Evolutionary conservation across 176 grass and related monocot species (phyloP).

Genomic region (Otatea glauca): DNA sequence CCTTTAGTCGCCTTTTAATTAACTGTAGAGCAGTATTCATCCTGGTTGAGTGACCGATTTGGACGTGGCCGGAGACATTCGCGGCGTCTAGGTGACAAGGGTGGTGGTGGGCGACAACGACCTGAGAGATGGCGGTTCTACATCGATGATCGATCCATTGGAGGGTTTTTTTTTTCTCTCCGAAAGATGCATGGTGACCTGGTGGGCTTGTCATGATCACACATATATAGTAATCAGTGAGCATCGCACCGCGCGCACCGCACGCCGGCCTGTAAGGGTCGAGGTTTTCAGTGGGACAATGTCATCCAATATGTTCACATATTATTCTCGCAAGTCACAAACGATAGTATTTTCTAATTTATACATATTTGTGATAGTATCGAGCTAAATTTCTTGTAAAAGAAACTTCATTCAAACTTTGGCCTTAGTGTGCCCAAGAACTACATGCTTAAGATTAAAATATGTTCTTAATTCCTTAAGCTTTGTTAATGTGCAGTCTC

Average conservation of each 20-base stretch:
- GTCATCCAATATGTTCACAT: too few relatives aligned
- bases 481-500: background rate
- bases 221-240: too few relatives aligned
- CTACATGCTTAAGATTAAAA: background rate
- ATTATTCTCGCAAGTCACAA: too few relatives aligned
- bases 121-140: background rate
- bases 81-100: background rate
- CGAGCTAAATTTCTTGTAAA: too few relatives aligned
- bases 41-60: constrained; percentile 40
- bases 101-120: constrained; percentile 43
- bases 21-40: background rate
- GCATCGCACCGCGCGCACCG: too few relatives aligned
- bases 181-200: background rate
- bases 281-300: too few relatives aligned
- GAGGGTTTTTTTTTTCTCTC: background rate
- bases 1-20: constrained; percentile 22
- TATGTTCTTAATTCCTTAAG: background rate
- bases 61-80: constrained; percentile 46
- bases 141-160: background rate
- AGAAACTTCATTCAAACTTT: too few relatives aligned
- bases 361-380: too few relatives aligned
- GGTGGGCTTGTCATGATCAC: background rate
- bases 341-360: too few relatives aligned
- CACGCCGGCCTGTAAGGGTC: too few relatives aligned
- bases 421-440: background rate